Evolutionary conservation across 257 asterid genomes (phyloP).

Genomic region (Lavandula angustifolia): DNA sequence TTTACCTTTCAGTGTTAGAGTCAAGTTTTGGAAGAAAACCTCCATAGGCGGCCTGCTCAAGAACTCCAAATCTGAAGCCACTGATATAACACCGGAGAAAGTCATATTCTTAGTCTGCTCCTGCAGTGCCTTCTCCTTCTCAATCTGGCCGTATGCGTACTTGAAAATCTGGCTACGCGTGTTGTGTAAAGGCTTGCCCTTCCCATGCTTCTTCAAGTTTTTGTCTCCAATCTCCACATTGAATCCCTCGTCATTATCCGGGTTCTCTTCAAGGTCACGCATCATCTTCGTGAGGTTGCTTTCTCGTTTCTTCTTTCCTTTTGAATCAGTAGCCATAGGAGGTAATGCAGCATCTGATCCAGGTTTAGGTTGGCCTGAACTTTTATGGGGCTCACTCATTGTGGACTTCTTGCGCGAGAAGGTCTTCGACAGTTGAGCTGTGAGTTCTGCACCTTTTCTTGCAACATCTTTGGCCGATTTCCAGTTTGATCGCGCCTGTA

Average conservation of each 20-base stretch:
- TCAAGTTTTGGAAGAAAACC: constrained; percentile 80
- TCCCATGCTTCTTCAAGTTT: constrained; percentile 65
- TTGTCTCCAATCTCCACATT: constrained; percentile 85
- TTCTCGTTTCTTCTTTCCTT: constrained; percentile 60
- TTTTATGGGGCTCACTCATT: constrained; percentile 44
- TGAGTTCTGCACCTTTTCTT: constrained; percentile 64
- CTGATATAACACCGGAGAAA: constrained; percentile 84
- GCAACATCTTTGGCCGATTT: constrained; percentile 86
- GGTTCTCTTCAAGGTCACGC: constrained; percentile 86
- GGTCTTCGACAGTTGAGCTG: constrained; percentile 68
- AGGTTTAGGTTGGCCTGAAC: constrained; percentile 58
- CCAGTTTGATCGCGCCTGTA: constrained; percentile 85
- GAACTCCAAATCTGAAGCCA: constrained; percentile 72
- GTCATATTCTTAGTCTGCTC: constrained; percentile 84
- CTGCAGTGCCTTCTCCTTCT: constrained; percentile 85
- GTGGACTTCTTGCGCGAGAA: constrained; percentile 71
- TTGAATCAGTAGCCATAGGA: constrained; percentile 47
- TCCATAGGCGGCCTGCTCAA: constrained; percentile 74
- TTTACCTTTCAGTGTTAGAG: constrained; percentile 86
- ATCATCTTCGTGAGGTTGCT: constrained; percentile 84
- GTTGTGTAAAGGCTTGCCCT: constrained; percentile 62
- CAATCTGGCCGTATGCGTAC: constrained; percentile 92
- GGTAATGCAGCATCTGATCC: constrained; percentile 77
- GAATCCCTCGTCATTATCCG: constrained; percentile 82
- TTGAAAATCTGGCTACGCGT: constrained; percentile 95